Base-by-base conservation (phyloP, 2,329 filamentous ascomycete genomes). In the Fusarium albosuccineum region DNA sequence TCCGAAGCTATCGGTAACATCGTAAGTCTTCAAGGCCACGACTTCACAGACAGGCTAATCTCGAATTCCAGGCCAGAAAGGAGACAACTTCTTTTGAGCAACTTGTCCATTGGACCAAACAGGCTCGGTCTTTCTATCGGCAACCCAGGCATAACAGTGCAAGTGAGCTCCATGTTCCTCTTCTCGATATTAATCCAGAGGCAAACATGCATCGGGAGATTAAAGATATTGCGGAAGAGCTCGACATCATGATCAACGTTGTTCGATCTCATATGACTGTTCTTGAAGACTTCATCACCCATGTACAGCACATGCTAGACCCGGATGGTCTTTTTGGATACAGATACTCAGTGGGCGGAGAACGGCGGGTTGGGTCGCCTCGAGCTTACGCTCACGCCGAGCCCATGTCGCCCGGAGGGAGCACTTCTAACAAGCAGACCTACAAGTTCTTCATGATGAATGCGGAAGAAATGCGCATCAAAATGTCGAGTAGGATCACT, bases 401-500 rank as follows among this genome's bases (percentile, higher is more conserved):
- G 22, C 41, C 41, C 8, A 7, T 30, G 6, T 45, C 41, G 4
- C 41, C 41, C 3, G 41, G 41, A 14, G 41, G 41, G 8, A 9
- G 11, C 3, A n/a, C 2, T 14, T 7, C 26, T 10, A 22, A 45
- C 6, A 29, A 45, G 11, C 26, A 45, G 22, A 45, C 41, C 10
- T 30, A 45, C 13, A 45, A 45, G 41, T 45, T 45, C 41, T 45
- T 45, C 9, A 45, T 45, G 41, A 17, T 45, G 9, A 45, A 45
- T 29, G 41, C 41, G 6, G 41, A 45, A n/a, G 41, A 45, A 9
- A 29, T 45, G 22, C 5, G 22, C 10, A 45, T 45, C 3, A 45
- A 45, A 22, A 45, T 45, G 41, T 26, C 26, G 5, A 45, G 41
- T 13, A n/a, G 41, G 22, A 45, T 45, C 8, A 45, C 26, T 17